Evolutionary conservation across 352 stramenopile genomes (phyloP), one percentile per base, ranked within the genome.

Genomic region (Globisporangium splendens): DNA sequence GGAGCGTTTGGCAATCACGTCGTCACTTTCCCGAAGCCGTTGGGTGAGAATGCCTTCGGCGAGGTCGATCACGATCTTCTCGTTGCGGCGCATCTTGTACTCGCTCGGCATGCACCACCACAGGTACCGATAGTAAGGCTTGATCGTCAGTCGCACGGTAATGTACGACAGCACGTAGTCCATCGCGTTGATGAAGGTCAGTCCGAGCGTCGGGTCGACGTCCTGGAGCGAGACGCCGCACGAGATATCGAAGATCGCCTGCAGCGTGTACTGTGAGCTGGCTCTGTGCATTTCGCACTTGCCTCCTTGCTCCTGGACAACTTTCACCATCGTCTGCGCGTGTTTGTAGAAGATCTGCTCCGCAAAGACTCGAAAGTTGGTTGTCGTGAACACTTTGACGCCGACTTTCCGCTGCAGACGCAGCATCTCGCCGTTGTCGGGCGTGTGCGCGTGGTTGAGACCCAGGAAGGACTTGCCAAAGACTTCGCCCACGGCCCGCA

Each of bases 301-400:
- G 15, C 41, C 50, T 15, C 21, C 55, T 18, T 18, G 38, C 20
- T 38, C 28, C 6, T 57, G 44, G 18, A 71, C 50, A 10, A 47
- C n/a, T 1, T 65, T 11, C 22, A 74, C 42, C n/a, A 50, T 72
- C 13, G 70, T 49, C 7, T 58, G 15, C 2, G 70, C 77, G 56
- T 86, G 71, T 18, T 69, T 73, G 17, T 66, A 55, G 47, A 88
- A 83, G 3, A 84, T 54, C 64, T 81, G 53, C 59, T 83, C 75
- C 2, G 62, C 63, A 46, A 75, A 81, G 10, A 66, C 56, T 33
- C 74, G 73, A n/a, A 88, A 85, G 22, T 85, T 86, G 18, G 51
- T 62, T 3, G 70, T 84, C 39, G 82, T 92, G 44, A 96, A 96
- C 28, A 97, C 92, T 54, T 93, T 90, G 35, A 82, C 89, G 41